phyloP scores from a whole-genome alignment of 2,329 filamentous ascomycete species.

The Alternaria brassicae region DNA sequence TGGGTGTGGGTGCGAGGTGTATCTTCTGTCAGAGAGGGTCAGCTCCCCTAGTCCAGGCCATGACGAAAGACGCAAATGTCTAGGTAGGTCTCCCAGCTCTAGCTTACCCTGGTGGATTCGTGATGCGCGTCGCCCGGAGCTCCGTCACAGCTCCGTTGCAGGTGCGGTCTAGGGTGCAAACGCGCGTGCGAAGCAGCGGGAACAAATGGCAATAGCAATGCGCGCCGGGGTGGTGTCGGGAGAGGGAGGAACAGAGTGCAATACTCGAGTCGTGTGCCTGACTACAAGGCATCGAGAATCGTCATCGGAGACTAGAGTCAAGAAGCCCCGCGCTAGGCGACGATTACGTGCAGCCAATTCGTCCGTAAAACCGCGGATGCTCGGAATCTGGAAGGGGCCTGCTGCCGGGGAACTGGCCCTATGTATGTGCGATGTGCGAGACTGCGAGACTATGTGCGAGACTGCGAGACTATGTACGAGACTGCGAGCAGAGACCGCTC shows the following conservation, averaged over 20 bases:
- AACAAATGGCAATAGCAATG: slow-evolving; percentile 2
- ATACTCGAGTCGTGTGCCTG: slow-evolving; percentile 19
- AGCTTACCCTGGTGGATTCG: slow-evolving; percentile 25
- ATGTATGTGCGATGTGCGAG: too few species aligned
- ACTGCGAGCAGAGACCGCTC: neutral
- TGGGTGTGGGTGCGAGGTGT: slow-evolving; percentile 2
- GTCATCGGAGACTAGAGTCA: slow-evolving; percentile 26
- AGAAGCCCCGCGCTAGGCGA: slow-evolving; percentile 22
- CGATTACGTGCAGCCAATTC: slow-evolving; percentile 9
- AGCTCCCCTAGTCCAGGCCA: slow-evolving; percentile 19
- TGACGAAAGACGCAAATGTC: slow-evolving; percentile 31
- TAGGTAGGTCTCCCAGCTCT: slow-evolving; percentile 27
- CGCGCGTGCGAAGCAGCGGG: slow-evolving; percentile 18
- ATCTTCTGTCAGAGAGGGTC: slow-evolving; percentile 17
- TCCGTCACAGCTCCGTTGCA: slow-evolving; percentile 17
- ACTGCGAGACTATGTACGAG: too few species aligned
- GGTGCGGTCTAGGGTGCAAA: slow-evolving; percentile 9
- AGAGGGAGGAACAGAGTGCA: neutral
- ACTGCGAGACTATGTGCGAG: too few species aligned
- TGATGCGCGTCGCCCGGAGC: slow-evolving; percentile 18
- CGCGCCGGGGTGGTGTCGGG: slow-evolving; percentile 9
- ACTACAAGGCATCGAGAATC: slow-evolving; percentile 21
- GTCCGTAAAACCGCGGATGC: slow-evolving; percentile 14
- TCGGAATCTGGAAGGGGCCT: slow-evolving; percentile 1
- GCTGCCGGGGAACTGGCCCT: neutral